Evolutionary conservation across 1,284 basidiomycete genomes (phyloP).

Genomic region (Coniophora puteana): DNA sequence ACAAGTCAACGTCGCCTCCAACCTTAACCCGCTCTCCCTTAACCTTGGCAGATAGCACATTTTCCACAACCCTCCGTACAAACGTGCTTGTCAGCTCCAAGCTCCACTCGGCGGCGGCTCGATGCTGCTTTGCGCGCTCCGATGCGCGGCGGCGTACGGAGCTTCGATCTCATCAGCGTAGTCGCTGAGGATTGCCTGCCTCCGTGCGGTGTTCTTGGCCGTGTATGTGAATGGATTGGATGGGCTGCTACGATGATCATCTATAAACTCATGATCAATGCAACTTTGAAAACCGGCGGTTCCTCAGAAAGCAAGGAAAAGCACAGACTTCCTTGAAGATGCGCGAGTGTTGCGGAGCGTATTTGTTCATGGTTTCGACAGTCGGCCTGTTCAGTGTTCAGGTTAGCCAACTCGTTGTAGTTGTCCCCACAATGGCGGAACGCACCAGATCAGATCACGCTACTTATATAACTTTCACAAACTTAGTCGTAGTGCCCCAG

Average conservation of each 20-base stretch:
- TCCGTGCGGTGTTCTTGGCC: slow-evolving; percentile 25
- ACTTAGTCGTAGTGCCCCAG: no score
- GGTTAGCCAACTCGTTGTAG: slow-evolving; percentile 5
- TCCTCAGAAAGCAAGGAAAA: slow-evolving; percentile 1
- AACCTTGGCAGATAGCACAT: no score
- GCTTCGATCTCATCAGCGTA: slow-evolving; percentile 31
- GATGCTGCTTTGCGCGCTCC: slow-evolving; percentile 18
- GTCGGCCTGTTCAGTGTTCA: slow-evolving; percentile 25
- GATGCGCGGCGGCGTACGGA: slow-evolving; percentile 22
- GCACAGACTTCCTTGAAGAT: slow-evolving; percentile 30
- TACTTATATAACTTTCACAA: slow-evolving; percentile 20
- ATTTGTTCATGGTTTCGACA: slow-evolving; percentile 31
- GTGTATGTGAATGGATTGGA: slow-evolving; percentile 28
- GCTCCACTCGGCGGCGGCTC: slow-evolving; percentile 22
- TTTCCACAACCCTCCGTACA: slow-evolving; percentile 23
- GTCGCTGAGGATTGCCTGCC: slow-evolving; percentile 21
- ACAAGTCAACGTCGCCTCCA: slow-evolving; percentile 39
- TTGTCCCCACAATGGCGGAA: slow-evolving; percentile 27
- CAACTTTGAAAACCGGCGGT: no score
- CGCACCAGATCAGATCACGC: slow-evolving; percentile 31
- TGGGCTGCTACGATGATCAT: slow-evolving; percentile 32
- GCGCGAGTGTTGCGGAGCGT: slow-evolving; percentile 33
- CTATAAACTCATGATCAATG: no score
- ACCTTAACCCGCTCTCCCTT: slow-evolving; percentile 21
- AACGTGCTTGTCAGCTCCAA: slow-evolving; percentile 19